Base-by-base conservation (phyloP, 441 rosid species). In the Croton laevigatus region DNA sequence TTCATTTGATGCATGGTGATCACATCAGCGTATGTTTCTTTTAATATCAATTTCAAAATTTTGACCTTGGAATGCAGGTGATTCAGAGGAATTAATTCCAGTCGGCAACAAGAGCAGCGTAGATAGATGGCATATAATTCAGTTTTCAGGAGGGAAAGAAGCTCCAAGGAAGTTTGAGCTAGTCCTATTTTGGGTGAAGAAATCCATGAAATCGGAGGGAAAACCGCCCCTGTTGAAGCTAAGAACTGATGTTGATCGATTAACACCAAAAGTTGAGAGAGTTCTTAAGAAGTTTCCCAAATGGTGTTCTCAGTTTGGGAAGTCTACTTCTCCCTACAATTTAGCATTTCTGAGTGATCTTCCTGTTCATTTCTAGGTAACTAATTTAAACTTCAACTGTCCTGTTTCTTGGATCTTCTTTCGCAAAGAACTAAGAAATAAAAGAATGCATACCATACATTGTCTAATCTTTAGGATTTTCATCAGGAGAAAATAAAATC, bases 121-220 rank as follows among this genome's bases (percentile, higher is more conserved):
- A 44, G 85, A 89, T 6, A 94, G 98, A 75, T 95, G 98, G 98
- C 96, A 88, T 80, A 77, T 75, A 13, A 86, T 95, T 76, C 99
- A 95, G 75, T 93, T 87, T 77, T 77, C 97, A 12, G 98, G 98
- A 40, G 97, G 99, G 71, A 89, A 84, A 73, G 86, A 81, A 23
- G 74, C 97, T 3, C 88, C 95, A 0, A 84, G 83, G 3, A 83
- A 63, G 66, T 92, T 92, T 72, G 81, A 85, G 70, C 73, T 92
- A 59, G 80, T 78, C 44, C 89, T 95, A 60, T 73, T 79, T 63
- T 78, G 83, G 93, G 69, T 27, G 59, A 84, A 71, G 71, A 79
- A 79, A 68, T 53, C 83, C 4, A 66, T 71, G 9, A 65, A 58
- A 42, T 69, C 67, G 49, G 73, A 73, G 68, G 53, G 74, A 5